These are phyloP conservation scores for Umbelopsis isabellina DNA, from an alignment of 192 early-diverging fungal genomes.

Conservation along the genomic window DNA sequence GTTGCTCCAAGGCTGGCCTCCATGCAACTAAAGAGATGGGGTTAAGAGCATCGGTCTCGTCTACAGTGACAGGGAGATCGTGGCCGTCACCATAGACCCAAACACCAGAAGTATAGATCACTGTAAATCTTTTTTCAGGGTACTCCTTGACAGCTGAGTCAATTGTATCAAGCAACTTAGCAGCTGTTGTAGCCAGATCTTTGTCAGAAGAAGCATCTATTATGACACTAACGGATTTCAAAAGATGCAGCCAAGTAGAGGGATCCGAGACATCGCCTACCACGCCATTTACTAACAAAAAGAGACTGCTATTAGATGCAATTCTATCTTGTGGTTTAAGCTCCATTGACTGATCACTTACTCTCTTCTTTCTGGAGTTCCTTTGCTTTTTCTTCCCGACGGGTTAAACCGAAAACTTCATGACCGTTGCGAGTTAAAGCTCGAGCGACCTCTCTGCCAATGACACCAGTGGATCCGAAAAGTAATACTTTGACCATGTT, in stretches of 20 bases:
- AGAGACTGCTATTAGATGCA: neutral
- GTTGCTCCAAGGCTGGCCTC: slow-evolving; percentile 36
- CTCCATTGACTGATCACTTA: neutral
- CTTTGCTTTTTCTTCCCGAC: slow-evolving; percentile 22
- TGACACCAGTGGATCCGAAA: slow-evolving; percentile 44
- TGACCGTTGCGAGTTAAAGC: slow-evolving; percentile 41
- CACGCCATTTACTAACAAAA: slow-evolving; percentile 24
- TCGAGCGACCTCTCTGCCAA: slow-evolving; percentile 39
- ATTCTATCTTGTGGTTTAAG: neutral
- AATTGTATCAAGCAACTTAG: slow-evolving; percentile 25
- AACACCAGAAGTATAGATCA: slow-evolving; percentile 42
- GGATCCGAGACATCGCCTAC: slow-evolving; percentile 22
- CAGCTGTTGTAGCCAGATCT: neutral
- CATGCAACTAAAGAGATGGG: slow-evolving; percentile 29
- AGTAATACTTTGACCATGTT: slow-evolving; percentile 37
- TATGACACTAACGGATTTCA: slow-evolving; percentile 31
- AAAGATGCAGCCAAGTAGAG: slow-evolving; percentile 22
- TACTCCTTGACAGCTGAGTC: slow-evolving; percentile 25
- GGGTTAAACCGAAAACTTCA: slow-evolving; percentile 40
- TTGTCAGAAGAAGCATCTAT: slow-evolving; percentile 33
- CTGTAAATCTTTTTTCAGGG: slow-evolving; percentile 36
- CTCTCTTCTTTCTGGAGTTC: slow-evolving; percentile 37
- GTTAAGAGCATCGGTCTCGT: slow-evolving; percentile 11
- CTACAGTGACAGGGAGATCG: neutral
- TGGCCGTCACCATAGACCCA: slow-evolving; percentile 22